Conservation (phyloP, 1,139 yeast genomes). For the Pichia sp. region DNA sequence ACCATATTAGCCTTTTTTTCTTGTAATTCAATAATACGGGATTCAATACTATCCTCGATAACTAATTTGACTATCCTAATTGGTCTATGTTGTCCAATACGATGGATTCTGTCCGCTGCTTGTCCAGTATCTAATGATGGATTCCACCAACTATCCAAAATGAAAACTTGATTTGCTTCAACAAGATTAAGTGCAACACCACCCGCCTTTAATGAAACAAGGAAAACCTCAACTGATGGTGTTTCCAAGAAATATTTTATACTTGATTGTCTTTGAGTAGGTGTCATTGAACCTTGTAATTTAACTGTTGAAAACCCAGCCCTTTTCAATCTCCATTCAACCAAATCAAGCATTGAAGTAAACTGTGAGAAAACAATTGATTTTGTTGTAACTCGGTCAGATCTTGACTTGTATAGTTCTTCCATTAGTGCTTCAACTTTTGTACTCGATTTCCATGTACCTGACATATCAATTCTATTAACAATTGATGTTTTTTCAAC, state of each 20-base stretch:
- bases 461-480: slow-evolving; percentile 80
- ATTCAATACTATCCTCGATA: slow-evolving; percentile 93
- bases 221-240: slow-evolving; percentile 83
- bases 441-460: slow-evolving; percentile 86
- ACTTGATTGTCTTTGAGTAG: slow-evolving; percentile 86
- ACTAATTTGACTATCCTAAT: slow-evolving; percentile 89
- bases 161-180: slow-evolving; percentile 93
- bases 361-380: slow-evolving; percentile 96
- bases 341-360: slow-evolving; percentile 90
- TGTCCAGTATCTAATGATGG: slow-evolving; percentile 95
- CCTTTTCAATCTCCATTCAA: slow-evolving; percentile 88
- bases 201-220: slow-evolving; percentile 94
- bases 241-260: slow-evolving; percentile 89
- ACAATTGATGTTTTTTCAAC: slow-evolving; percentile 79
- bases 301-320: slow-evolving; percentile 95
- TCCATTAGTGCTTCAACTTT: slow-evolving; percentile 95
- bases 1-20: slow-evolving; percentile 98
- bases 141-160: slow-evolving; percentile 99
- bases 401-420: slow-evolving; percentile 78
- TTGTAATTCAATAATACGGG: slow-evolving; percentile 89
- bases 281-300: slow-evolving; percentile 94
- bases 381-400: slow-evolving; percentile 83
- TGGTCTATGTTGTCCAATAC: slow-evolving; percentile 94
- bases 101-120: slow-evolving; percentile 94
- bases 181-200: slow-evolving; percentile 95